Conservation (phyloP, 306 rosid species). For the Geum urbanum region DNA sequence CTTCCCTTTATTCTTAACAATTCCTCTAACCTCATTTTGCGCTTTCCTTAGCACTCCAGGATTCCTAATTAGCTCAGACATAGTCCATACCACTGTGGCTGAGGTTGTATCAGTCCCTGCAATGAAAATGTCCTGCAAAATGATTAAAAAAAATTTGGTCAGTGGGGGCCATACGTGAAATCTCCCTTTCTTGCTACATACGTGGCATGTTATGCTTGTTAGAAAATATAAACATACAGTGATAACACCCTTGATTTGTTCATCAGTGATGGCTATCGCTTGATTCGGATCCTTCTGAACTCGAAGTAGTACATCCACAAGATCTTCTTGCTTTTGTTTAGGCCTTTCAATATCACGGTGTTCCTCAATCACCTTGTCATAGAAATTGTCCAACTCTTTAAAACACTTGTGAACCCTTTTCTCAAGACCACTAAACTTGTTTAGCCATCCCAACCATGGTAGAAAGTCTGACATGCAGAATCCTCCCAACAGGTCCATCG, state of each 20-base stretch:
- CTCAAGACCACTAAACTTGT: conserved; percentile 31
- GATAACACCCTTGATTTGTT: conserved; percentile 33
- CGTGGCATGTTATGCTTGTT: neutral
- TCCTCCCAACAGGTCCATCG: conserved; percentile 10
- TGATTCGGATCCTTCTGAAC: conserved; percentile 34
- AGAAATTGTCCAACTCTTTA: conserved; percentile 28
- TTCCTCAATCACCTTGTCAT: conserved; percentile 40
- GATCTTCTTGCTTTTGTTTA: conserved; percentile 25
- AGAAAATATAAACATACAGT: conserved; percentile 16
- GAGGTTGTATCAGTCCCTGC: conserved; percentile 25
- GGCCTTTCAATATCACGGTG: conserved; percentile 16
- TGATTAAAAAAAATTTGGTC: neutral
- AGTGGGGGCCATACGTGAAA: neutral
- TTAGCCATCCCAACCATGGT: conserved; percentile 28
- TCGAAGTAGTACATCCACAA: conserved; percentile 39
- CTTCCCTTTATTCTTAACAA: conserved; percentile 8
- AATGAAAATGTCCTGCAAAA: conserved; percentile 20
- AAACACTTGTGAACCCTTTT: conserved; percentile 27
- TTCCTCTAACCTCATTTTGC: conserved; percentile 26
- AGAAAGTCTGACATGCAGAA: conserved; percentile 16
- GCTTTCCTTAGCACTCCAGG: conserved; percentile 17
- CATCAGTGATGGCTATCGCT: conserved; percentile 5
- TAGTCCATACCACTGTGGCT: conserved; percentile 23
- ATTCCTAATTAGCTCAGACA: conserved; percentile 29
- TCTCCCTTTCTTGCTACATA: neutral